phyloP scores from a whole-genome alignment of 371 early-diverging fungal species.

The Entomophthora muscae region DNA sequence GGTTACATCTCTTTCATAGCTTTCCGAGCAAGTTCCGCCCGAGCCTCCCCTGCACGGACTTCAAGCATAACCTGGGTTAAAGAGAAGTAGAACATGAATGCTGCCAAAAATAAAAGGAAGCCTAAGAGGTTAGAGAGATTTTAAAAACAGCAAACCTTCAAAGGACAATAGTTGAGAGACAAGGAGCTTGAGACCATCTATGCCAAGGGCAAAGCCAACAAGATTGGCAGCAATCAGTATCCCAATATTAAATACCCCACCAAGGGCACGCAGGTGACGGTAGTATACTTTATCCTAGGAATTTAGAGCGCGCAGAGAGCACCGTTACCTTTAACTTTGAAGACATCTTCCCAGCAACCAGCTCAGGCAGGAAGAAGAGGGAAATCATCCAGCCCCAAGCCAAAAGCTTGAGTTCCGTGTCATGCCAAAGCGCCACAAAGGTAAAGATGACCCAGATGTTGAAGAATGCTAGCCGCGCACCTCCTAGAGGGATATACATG shows the following conservation, averaged over 20 bases:
- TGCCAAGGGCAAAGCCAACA: constrained; percentile 82
- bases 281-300: constrained; percentile 41
- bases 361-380: constrained; percentile 70
- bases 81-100: constrained; percentile 27
- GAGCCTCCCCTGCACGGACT: constrained; percentile 19
- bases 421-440: constrained; percentile 94
- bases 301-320: constrained; percentile 16
- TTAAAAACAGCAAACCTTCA: constrained; percentile 15
- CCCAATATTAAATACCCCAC: constrained; percentile 70
- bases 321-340: constrained; percentile 14
- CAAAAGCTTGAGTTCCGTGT: constrained; percentile 58
- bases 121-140: neutral
- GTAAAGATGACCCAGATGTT: constrained; percentile 74
- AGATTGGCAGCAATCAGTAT: constrained; percentile 89
- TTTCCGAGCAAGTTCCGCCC: no score
- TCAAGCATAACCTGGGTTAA: constrained; percentile 74
- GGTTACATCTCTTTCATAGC: no score
- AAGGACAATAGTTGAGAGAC: constrained; percentile 22
- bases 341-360: constrained; percentile 40
- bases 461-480: constrained; percentile 32
- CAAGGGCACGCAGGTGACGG: constrained; percentile 61
- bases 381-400: constrained; percentile 89
- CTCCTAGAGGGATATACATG: constrained; percentile 82
- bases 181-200: constrained; percentile 63
- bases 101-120: constrained; percentile 11